Base-by-base conservation (phyloP, 2,329 filamentous ascomycete species). In the Lojkania enalia region DNA sequence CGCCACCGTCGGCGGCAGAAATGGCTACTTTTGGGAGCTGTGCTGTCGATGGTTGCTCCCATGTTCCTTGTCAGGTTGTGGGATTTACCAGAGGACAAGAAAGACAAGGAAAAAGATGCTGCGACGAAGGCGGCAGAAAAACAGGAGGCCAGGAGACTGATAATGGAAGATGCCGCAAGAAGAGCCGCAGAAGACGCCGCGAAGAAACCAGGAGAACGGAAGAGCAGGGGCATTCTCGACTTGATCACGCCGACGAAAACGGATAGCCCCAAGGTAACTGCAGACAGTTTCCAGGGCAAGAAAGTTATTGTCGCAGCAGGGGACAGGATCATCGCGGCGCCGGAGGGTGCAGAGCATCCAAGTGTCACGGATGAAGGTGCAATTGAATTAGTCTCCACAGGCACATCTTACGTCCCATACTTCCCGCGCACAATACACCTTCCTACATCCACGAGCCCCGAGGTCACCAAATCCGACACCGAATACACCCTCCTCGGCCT, bases 401-500 rank as follows among this genome's bases (percentile, higher is more conserved):
- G 90, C 12, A 90, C 91, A 55, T 84, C 78, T 54, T 85, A 84
- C n/a, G 82, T 96, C 3, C 86, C 88, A 1, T 78, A 81, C 41
- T 95, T 96, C 65, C 91, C 91, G 2, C 81, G 85, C 44, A 84
- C 79, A 2, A 80, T 95, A 43, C 74, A 78, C 13, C 71, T 95
- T 2, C 81, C 84, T 7, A 67, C 75, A 5, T 42, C 62, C 20
- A 23, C 53, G 1, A 59, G 57, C 7, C 56, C 61, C 3, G 61
- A 61, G 36, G 46, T 40, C 14, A 35, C 60, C 6, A 31, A 38
- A 30, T 57, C 47, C 31, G 64, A 68, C 12, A 70, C 71, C n/a
- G 79, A 96, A 60, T 97, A 96, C 69, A 91, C 90, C 16, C 79
- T 97, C 0, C 80, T 97, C 5, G 94, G 94, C 0, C 74, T 96